A percentile compares a stretch with the other conserved stretches of the same genome.
phyloP scores from a whole-genome alignment of 371 early-diverging fungal genomes.

The Mucor sp. region DNA sequence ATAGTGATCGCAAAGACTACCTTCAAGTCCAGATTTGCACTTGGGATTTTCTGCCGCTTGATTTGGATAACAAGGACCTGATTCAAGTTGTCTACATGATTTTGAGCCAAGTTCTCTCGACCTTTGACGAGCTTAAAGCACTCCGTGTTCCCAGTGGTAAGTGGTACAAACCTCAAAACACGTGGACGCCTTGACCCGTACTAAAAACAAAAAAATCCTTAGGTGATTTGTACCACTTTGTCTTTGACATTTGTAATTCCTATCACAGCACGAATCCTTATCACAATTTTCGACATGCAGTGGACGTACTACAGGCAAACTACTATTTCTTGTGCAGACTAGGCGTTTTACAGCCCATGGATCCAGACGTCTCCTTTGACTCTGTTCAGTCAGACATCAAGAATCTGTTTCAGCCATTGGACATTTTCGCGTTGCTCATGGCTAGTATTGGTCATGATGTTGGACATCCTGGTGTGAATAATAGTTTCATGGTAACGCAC shows the following conservation, averaged over 20 bases:
- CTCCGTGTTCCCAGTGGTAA: slow-evolving; percentile 63
- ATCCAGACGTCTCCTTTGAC: background rate
- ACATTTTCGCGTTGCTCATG: slow-evolving; percentile 73
- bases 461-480: slow-evolving; percentile 88
- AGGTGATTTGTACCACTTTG: slow-evolving; percentile 65
- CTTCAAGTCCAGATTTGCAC: slow-evolving; percentile 52
- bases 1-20: slow-evolving; percentile 42
- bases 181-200: slow-evolving; percentile 22
- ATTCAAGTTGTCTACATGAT: slow-evolving; percentile 66
- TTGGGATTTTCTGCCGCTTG: slow-evolving; percentile 69
- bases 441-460: slow-evolving; percentile 86
- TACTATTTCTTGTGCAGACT: slow-evolving; percentile 74
- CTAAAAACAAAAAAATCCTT: slow-evolving; percentile 4
- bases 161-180: slow-evolving; percentile 10
- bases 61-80: slow-evolving; percentile 59
- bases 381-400: background rate
- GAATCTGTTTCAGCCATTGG: slow-evolving; percentile 60
- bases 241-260: slow-evolving; percentile 67
- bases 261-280: slow-evolving; percentile 81
- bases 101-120: slow-evolving; percentile 56
- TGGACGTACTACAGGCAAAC: slow-evolving; percentile 84
- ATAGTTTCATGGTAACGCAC: slow-evolving; percentile 69
- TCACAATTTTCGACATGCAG: slow-evolving; percentile 87
- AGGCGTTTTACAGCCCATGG: slow-evolving; percentile 54
- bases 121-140: slow-evolving; percentile 54